A percentile compares a stretch with the other conserved stretches of the same genome.
Conservation (phyloP, 257 asterid species). For the Capsicum rhomboideum region DNA sequence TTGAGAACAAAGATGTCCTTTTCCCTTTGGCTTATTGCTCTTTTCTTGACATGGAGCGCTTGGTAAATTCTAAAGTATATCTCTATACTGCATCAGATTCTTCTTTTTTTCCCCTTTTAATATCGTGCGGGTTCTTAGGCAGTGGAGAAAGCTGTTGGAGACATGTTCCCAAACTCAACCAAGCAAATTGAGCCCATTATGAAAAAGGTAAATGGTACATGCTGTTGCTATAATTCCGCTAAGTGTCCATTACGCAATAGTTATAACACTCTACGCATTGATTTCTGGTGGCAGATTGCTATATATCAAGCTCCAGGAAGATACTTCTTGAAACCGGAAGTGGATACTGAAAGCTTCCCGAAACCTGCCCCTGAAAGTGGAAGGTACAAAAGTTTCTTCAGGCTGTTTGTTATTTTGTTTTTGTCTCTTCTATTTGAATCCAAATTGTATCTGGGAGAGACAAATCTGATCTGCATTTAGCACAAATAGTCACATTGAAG, state of each 20-base stretch:
- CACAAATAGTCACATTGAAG: neutral
- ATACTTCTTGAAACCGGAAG: slow-evolving; percentile 68
- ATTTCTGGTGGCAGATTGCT: slow-evolving; percentile 49
- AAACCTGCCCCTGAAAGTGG: slow-evolving; percentile 52
- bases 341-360: slow-evolving; percentile 48
- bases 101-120: neutral
- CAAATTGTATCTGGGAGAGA: neutral
- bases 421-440: neutral
- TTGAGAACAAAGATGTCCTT: neutral
- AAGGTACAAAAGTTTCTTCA: slow-evolving; percentile 42
- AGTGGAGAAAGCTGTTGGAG: slow-evolving; percentile 88
- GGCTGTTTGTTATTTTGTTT: neutral
- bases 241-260: neutral
- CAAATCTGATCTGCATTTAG: neutral
- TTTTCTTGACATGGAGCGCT: neutral
- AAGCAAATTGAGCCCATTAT: slow-evolving; percentile 72
- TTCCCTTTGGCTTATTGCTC: neutral
- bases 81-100: neutral
- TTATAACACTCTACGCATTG: slow-evolving; percentile 10
- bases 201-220: slow-evolving; percentile 56
- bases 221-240: neutral
- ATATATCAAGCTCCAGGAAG: slow-evolving; percentile 72
- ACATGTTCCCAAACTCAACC: slow-evolving; percentile 56
- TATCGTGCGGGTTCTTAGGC: slow-evolving; percentile 35
- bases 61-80: neutral